Percentiles rank a stretch among this genome's conserved stretches.
Evolutionary conservation across 495 filamentous ascomycete genomes (phyloP).

Genomic region (Neurospora sp.): DNA sequence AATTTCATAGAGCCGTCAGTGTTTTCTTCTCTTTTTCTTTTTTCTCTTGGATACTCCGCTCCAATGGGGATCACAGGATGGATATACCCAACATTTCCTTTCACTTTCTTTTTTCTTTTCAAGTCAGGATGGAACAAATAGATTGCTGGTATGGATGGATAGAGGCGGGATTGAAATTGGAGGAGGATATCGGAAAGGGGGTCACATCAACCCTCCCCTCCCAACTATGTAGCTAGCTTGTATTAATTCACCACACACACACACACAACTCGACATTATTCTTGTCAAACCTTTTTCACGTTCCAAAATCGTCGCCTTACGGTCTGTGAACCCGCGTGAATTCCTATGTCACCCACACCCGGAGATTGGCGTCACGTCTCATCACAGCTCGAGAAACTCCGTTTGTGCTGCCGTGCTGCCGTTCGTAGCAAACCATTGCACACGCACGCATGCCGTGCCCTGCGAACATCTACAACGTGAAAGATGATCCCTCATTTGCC

Average conservation of each 20-base stretch:
- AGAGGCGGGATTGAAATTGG: not conserved
- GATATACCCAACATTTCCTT: slow-evolving; percentile 21
- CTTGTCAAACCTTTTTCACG: not conserved
- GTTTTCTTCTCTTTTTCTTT: slow-evolving; percentile 9
- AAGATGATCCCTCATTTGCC: not conserved
- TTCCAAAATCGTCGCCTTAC: not conserved
- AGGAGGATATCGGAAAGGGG: not conserved
- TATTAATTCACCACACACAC: not conserved
- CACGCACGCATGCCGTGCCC: not conserved
- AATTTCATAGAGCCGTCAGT: slow-evolving; percentile 11
- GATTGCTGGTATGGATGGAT: not conserved
- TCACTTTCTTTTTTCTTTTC: slow-evolving; percentile 6
- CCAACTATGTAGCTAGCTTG: not conserved
- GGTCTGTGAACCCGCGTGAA: not conserved
- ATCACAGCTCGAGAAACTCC: not conserved
- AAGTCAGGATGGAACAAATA: not conserved
- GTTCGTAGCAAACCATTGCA: not conserved
- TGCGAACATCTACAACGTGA: not conserved
- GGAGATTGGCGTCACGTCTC: not conserved
- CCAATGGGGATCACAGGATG: slow-evolving; percentile 21
- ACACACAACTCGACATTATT: not conserved
- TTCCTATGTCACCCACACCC: not conserved
- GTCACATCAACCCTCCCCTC: not conserved
- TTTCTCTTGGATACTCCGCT: not conserved
- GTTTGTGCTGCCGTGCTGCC: not conserved